These are phyloP conservation scores for Colletotrichum sp. DNA, from an alignment of 2,329 filamentous ascomycete species.

Conservation along the genomic window DNA sequence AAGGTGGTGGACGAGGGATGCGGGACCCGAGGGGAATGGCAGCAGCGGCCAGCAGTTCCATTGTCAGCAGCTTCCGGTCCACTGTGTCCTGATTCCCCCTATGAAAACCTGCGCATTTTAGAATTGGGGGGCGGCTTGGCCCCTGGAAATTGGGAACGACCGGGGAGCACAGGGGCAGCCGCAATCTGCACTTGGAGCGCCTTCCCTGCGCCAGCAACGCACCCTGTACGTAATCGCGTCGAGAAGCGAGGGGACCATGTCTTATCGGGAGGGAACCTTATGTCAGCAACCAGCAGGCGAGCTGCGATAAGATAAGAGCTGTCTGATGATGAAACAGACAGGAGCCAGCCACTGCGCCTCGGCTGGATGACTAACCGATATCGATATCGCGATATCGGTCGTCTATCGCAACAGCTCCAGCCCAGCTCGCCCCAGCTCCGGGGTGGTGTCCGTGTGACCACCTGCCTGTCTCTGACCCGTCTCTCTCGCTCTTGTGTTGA, in stretches of 20 bases:
- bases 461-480: neutral
- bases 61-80: neutral
- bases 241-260: conserved; percentile 6
- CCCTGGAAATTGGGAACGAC: conserved; percentile 3
- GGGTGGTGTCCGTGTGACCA: neutral
- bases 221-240: neutral
- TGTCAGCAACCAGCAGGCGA: neutral
- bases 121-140: neutral
- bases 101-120: conserved; percentile 15
- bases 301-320: conserved; percentile 13
- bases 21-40: neutral
- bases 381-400: conserved; percentile 16
- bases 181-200: neutral
- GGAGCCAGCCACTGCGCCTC: neutral
- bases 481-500: neutral
- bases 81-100: conserved; percentile 7
- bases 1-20: neutral
- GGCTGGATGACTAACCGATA: conserved; percentile 14
- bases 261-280: neutral
- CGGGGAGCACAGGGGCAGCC: conserved; percentile 4
- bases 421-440: neutral
- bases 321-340: neutral
- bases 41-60: neutral
- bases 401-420: conserved; percentile 9
- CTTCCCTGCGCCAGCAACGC: neutral